Percentiles rank a stretch among this genome's conserved stretches.
Conservation (phyloP, 2,329 filamentous ascomycete species). For the Colletotrichum tofieldiae region DNA sequence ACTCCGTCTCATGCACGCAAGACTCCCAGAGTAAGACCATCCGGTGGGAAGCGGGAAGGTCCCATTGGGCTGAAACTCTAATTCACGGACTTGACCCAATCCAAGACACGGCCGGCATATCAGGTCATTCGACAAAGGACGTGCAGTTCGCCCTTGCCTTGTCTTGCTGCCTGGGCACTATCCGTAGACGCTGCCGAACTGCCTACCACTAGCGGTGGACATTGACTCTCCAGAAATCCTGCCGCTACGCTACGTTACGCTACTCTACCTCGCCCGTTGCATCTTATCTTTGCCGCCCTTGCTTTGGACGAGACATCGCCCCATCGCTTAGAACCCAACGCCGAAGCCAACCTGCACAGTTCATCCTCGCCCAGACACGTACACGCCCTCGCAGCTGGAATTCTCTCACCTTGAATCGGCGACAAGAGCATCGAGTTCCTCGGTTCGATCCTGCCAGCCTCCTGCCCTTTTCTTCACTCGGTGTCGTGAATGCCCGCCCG, state of each 20-base stretch:
- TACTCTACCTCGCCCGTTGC: not conserved
- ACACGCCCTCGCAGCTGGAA: not conserved
- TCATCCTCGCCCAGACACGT: not conserved
- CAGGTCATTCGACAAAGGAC: constrained; percentile 38
- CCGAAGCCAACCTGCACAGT: not conserved
- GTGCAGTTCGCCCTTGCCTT: constrained; percentile 26
- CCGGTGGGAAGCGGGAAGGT: constrained; percentile 32
- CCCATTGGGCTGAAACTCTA: constrained; percentile 41
- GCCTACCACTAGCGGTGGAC: not conserved
- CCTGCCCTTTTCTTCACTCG: not conserved
- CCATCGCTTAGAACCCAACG: not conserved
- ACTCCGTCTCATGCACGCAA: constrained; percentile 21
- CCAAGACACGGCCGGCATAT: constrained; percentile 31
- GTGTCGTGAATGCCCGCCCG: not conserved
- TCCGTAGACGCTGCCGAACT: constrained; percentile 1
- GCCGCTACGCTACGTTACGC: not conserved
- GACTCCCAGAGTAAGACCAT: constrained; percentile 13
- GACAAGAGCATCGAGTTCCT: constrained; percentile 11
- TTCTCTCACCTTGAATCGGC: not conserved
- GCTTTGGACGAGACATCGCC: not conserved
- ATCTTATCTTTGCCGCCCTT: not conserved
- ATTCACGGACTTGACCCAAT: constrained; percentile 28
- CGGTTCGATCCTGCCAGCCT: not conserved
- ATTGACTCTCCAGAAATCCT: not conserved
- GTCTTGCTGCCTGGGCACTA: constrained; percentile 21